Percentiles rank a stretch among this genome's conserved stretches.
phyloP scores from a whole-genome alignment of 2,329 filamentous ascomycete genomes.

The Trichophyton benhamiae region DNA sequence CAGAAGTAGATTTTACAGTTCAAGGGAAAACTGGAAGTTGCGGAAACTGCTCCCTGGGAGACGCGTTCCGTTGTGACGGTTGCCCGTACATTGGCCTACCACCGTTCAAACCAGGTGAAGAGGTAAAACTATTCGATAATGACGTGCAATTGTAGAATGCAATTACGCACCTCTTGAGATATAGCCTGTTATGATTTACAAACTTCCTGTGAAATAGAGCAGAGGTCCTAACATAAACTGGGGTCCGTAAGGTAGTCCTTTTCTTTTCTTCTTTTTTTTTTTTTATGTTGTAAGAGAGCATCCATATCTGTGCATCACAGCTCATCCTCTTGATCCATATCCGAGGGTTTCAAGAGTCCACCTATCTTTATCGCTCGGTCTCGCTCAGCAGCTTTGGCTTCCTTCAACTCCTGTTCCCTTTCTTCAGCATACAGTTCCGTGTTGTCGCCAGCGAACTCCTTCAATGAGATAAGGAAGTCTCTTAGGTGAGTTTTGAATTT shows the following conservation, averaged over 20 bases:
- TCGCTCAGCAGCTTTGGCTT: constrained; percentile 76
- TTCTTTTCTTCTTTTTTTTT: neutral
- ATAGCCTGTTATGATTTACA: neutral
- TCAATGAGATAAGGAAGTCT: constrained; percentile 93
- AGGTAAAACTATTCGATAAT: constrained; percentile 77
- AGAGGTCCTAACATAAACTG: neutral
- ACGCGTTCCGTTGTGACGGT: constrained; percentile 65
- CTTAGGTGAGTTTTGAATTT: constrained; percentile 93
- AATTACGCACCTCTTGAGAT: neutral
- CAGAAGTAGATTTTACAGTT: constrained; percentile 93
- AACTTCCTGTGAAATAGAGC: neutral
- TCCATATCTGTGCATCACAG: constrained; percentile 32
- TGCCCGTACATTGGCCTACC: constrained; percentile 85
- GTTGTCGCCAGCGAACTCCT: constrained; percentile 94
- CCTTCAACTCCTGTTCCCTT: constrained; percentile 79
- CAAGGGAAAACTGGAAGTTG: constrained; percentile 92
- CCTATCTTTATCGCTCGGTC: constrained; percentile 91
- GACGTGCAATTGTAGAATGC: constrained; percentile 58
- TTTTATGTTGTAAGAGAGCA: neutral
- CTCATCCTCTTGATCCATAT: constrained; percentile 76
- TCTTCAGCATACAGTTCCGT: constrained; percentile 87
- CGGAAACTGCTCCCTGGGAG: constrained; percentile 84
- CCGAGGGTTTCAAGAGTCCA: constrained; percentile 91
- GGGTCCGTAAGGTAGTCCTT: neutral
- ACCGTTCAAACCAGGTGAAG: constrained; percentile 92